Percentiles rank a stretch among this genome's conserved stretches.
Evolutionary conservation across 1,284 basidiomycete genomes (phyloP).

Genomic region (Sporisorium iseilematis-ciliati): DNA sequence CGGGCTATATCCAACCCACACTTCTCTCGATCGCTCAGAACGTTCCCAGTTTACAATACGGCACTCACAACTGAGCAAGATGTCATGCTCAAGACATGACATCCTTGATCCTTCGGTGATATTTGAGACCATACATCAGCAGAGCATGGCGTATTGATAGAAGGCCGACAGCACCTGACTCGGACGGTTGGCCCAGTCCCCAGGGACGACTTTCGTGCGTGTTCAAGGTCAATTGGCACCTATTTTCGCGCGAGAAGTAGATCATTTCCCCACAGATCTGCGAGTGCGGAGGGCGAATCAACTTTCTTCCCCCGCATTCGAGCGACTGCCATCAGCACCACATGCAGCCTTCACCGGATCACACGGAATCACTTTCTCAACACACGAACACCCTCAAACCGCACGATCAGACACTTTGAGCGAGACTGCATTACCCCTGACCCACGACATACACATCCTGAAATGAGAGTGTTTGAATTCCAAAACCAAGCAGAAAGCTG

Average conservation of each 20-base stretch:
- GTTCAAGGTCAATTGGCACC: background rate
- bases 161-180: background rate
- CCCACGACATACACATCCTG: background rate
- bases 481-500: background rate
- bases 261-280: background rate
- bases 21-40: background rate
- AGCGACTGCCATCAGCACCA: background rate
- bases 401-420: background rate
- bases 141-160: background rate
- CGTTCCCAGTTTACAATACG: background rate
- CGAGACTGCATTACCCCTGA: background rate
- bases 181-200: background rate
- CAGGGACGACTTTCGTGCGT: conserved; percentile 1
- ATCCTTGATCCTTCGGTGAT: background rate
- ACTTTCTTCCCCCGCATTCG: background rate
- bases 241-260: conserved; percentile 2
- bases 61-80: background rate
- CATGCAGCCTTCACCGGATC: background rate
- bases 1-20: background rate
- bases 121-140: background rate
- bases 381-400: background rate
- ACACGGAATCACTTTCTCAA: background rate
- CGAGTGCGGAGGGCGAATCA: too few species aligned
- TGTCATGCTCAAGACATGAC: background rate
- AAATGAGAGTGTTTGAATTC: background rate